Evolutionary conservation across 257 asterid species (phyloP).

Genomic region (Solanum chmielewskii): DNA sequence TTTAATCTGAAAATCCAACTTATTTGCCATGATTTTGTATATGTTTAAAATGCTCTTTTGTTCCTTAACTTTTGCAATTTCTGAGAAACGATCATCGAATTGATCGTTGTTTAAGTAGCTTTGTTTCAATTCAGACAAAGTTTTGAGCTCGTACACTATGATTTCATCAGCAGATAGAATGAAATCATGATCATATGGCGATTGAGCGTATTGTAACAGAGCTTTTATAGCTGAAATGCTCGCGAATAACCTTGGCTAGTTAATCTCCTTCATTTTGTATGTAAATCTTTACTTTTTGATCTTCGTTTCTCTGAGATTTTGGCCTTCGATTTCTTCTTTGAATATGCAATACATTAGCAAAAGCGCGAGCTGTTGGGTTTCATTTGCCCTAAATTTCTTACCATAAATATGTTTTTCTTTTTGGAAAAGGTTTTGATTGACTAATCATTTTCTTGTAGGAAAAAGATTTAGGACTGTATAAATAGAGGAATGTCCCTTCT

Average conservation of each 20-base stretch:
- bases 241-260: neutral
- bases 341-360: neutral
- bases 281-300: neutral
- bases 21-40: conserved; percentile 48
- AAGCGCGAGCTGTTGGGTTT: neutral
- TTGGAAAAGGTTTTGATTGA: no score
- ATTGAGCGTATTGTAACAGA: neutral
- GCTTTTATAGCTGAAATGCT: neutral
- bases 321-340: neutral
- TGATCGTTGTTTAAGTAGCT: conserved; percentile 44
- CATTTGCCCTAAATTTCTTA: no score
- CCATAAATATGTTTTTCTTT: no score
- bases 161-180: neutral
- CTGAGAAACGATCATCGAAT: conserved; percentile 33
- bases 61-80: conserved; percentile 51
- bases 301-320: neutral
- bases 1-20: conserved; percentile 52
- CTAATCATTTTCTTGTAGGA: no score
- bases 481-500: no score
- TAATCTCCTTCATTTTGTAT: neutral
- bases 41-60: conserved; percentile 35
- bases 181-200: neutral
- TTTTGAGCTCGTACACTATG: conserved; percentile 46
- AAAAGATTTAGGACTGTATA: no score
- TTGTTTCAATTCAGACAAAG: conserved; percentile 48